Conservation (phyloP, 2,329 filamentous ascomycete species). For the Scleromitrula shiraiana region DNA sequence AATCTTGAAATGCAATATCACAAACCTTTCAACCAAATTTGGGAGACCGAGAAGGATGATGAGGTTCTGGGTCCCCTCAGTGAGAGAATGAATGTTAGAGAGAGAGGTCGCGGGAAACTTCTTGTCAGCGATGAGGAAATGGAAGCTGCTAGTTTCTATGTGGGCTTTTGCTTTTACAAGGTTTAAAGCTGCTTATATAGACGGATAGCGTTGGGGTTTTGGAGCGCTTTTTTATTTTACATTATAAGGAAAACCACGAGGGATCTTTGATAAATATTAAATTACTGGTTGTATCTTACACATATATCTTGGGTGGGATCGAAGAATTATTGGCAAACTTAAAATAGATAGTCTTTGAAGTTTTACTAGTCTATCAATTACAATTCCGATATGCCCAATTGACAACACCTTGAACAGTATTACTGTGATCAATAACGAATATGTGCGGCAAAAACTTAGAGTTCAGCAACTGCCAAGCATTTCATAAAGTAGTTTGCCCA, state of each 20-base stretch:
- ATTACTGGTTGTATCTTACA: too few species aligned
- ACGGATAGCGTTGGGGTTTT: not conserved
- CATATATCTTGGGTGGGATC: too few species aligned
- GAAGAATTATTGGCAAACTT: too few species aligned
- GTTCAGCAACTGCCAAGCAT: too few species aligned
- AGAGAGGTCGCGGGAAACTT: constrained; percentile 54
- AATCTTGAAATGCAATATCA: constrained; percentile 94
- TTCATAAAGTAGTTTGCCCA: too few species aligned
- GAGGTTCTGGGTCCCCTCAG: constrained; percentile 72
- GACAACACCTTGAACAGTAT: too few species aligned
- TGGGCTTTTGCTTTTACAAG: constrained; percentile 96
- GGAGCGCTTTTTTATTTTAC: not conserved
- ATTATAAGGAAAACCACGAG: not conserved
- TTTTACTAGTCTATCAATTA: too few species aligned
- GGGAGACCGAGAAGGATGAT: constrained; percentile 86
- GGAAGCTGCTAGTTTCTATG: constrained; percentile 86
- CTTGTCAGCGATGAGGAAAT: constrained; percentile 78
- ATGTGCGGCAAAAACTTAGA: too few species aligned
- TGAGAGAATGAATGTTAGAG: constrained; percentile 91
- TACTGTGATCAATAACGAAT: too few species aligned
- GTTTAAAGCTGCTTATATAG: constrained; percentile 46
- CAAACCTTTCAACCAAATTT: constrained; percentile 83
- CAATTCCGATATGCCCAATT: too few species aligned
- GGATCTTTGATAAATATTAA: too few species aligned
- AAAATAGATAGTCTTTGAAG: too few species aligned